Conservation (phyloP, 2,329 filamentous ascomycete genomes). For the Trichoderma sp. region DNA sequence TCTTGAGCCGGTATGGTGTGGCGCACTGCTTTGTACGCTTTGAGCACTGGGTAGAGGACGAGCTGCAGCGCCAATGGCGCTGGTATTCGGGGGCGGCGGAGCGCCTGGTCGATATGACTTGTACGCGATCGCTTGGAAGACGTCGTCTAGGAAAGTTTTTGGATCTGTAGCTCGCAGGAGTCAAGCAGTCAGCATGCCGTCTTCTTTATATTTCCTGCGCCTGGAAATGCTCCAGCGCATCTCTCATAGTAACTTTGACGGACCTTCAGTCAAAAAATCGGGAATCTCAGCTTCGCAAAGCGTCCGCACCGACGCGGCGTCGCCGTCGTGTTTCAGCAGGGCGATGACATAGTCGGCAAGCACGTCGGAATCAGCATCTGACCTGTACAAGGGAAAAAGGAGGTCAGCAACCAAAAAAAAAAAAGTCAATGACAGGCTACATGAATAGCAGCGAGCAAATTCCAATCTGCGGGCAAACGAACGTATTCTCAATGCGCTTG, state of each 20-base stretch:
- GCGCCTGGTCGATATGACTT: conserved; percentile 64
- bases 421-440: not conserved
- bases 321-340: conserved; percentile 71
- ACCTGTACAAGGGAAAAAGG: conserved; percentile 51
- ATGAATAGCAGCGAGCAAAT: not conserved
- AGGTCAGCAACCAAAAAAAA: conserved; percentile 17
- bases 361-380: conserved; percentile 79
- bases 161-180: conserved; percentile 36
- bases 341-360: conserved; percentile 85
- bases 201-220: not conserved
- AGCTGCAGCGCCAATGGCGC: conserved; percentile 17
- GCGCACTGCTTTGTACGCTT: not conserved
- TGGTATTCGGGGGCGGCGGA: conserved; percentile 44
- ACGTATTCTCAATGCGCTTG: conserved; percentile 76
- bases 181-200: conserved; percentile 5
- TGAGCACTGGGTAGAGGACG: conserved; percentile 6
- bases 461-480: conserved; percentile 40
- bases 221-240: not conserved
- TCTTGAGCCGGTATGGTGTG: conserved; percentile 31
- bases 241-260: conserved; percentile 3
- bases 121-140: conserved; percentile 67
- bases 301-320: conserved; percentile 64
- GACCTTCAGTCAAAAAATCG: conserved; percentile 73
- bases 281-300: conserved; percentile 73
- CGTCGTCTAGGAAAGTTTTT: conserved; percentile 67